These are phyloP conservation scores for Candida takata DNA, from an alignment of 805 yeast genomes.

Conservation along the genomic window DNA sequence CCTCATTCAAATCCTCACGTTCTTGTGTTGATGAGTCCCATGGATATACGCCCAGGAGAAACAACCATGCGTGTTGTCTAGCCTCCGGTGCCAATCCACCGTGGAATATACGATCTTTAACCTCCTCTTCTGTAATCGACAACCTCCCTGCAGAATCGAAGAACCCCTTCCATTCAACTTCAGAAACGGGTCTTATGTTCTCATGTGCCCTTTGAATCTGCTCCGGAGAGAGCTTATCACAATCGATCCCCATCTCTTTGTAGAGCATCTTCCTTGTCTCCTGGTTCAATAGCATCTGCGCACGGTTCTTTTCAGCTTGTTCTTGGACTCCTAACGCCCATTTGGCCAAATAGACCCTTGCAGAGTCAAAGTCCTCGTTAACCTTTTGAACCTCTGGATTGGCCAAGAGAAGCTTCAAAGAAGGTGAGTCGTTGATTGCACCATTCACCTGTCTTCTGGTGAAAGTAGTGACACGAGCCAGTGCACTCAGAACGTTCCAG, in stretches of 20 bases:
- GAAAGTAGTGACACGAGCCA: constrained; percentile 58
- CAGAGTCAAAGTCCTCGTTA: constrained; percentile 89
- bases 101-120: constrained; percentile 79
- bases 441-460: constrained; percentile 61
- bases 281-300: constrained; percentile 49
- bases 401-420: constrained; percentile 30
- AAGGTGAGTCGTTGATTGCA: constrained; percentile 52
- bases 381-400: constrained; percentile 77
- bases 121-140: constrained; percentile 63
- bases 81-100: constrained; percentile 65
- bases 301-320: constrained; percentile 63
- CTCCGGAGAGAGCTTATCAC: constrained; percentile 45
- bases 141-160: constrained; percentile 78
- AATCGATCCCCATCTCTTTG: constrained; percentile 54
- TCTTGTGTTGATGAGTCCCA: constrained; percentile 80
- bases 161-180: constrained; percentile 75
- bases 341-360: constrained; percentile 85
- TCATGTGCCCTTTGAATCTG: constrained; percentile 53
- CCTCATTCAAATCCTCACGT: constrained; percentile 48
- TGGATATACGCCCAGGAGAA: constrained; percentile 73
- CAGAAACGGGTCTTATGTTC: constrained; percentile 58
- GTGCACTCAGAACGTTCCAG: constrained; percentile 80
- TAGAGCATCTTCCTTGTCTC: constrained; percentile 47
- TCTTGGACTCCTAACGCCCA: constrained; percentile 95
- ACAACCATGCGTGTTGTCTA: constrained; percentile 79